Percentiles rank a stretch among this genome's conserved stretches.
Evolutionary conservation across 2,329 filamentous ascomycete genomes (phyloP).

Genomic region (Dactylellina leptospora): DNA sequence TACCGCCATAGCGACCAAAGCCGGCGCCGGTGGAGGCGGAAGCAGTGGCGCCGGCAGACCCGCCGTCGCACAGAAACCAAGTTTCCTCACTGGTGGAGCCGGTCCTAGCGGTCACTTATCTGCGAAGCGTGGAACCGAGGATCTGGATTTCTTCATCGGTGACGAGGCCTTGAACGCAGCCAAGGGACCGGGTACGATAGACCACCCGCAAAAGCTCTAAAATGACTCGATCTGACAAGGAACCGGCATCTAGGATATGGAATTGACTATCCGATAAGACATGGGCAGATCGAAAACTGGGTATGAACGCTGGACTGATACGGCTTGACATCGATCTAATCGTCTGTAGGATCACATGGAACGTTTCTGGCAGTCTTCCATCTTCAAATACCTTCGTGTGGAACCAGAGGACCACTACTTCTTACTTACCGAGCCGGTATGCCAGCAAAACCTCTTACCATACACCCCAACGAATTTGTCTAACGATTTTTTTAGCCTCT

Average conservation of each 20-base stretch:
- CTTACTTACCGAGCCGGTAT: constrained; percentile 92
- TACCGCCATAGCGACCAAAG: constrained; percentile 96
- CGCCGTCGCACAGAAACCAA: constrained; percentile 91
- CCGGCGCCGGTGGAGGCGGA: constrained; percentile 72
- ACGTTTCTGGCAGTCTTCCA: constrained; percentile 99
- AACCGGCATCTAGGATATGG: constrained; percentile 75
- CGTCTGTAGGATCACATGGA: constrained; percentile 89
- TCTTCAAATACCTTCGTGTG: constrained; percentile 98
- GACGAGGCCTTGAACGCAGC: constrained; percentile 90
- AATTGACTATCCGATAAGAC: constrained; percentile 95
- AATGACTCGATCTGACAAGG: not conserved
- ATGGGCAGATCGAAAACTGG: constrained; percentile 99
- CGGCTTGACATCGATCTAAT: not conserved
- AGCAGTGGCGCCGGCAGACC: constrained; percentile 87
- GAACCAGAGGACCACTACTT: constrained; percentile 99
- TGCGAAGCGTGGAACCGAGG: constrained; percentile 93
- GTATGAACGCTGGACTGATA: constrained; percentile 63
- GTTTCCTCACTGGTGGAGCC: constrained; percentile 89
- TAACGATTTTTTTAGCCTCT: constrained; percentile 71
- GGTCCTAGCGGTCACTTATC: constrained; percentile 83
- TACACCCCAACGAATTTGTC: not conserved
- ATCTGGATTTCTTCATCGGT: constrained; percentile 98
- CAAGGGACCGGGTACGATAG: constrained; percentile 75
- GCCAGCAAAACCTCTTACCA: constrained; percentile 71
- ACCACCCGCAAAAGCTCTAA: not conserved